These are phyloP conservation scores for Nannizziopsis barbatae DNA, from an alignment of 2,329 filamentous ascomycete genomes.

Conservation along the genomic window DNA sequence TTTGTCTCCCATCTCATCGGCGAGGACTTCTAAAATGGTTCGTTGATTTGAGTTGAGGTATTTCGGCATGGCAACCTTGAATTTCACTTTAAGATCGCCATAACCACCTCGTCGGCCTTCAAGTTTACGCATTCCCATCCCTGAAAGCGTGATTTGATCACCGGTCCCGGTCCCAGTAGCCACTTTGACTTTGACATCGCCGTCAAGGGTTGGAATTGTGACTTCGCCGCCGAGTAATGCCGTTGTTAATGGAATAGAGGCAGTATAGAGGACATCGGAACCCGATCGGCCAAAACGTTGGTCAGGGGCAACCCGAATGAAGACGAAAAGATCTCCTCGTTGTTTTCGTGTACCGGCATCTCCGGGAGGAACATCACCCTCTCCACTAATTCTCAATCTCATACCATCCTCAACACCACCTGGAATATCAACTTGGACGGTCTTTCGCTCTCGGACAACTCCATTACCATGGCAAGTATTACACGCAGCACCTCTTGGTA, in stretches of 20 bases:
- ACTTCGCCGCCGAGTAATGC: conserved; percentile 86
- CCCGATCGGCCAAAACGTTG: conserved; percentile 79
- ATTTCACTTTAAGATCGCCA: conserved; percentile 86
- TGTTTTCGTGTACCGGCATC: conserved; percentile 54
- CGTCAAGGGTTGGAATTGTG: conserved; percentile 77
- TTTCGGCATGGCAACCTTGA: conserved; percentile 90
- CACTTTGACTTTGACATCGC: conserved; percentile 80
- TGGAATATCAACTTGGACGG: conserved; percentile 81
- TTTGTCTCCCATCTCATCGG: conserved; percentile 90
- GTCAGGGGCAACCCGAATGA: conserved; percentile 80
- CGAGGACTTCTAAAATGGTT: conserved; percentile 87
- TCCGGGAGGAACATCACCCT: conserved; percentile 70
- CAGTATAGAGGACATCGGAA: conserved; percentile 85
- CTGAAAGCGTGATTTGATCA: conserved; percentile 75
- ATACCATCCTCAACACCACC: conserved; percentile 95
- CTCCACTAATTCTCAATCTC: conserved; percentile 71
- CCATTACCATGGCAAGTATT: conserved; percentile 68
- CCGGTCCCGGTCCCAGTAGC: conserved; percentile 84
- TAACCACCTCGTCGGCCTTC: conserved; percentile 48
- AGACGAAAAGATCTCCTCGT: conserved; percentile 81
- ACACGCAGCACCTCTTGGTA: conserved; percentile 74
- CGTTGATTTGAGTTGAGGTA: conserved; percentile 84
- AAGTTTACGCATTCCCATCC: conserved; percentile 90
- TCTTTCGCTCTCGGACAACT: conserved; percentile 70
- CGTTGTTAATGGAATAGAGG: conserved; percentile 81